Percentiles rank a stretch among this genome's conserved stretches.
These are phyloP conservation scores for Solanum corneliomulleri DNA, from an alignment of 257 asterid species.

Conservation along the genomic window DNA sequence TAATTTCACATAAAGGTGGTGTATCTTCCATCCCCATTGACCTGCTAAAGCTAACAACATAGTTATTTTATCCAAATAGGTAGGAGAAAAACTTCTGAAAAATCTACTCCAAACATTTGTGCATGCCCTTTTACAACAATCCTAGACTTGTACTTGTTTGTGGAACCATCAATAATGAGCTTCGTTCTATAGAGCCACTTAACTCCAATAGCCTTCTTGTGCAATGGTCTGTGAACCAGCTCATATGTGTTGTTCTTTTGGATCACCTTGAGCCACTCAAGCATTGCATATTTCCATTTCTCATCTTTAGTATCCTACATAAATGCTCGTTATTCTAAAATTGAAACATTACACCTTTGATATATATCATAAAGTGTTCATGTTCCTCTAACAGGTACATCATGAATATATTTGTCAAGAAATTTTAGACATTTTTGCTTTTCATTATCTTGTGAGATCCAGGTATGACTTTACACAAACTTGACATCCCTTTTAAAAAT, in stretches of 20 bases:
- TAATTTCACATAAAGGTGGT: background rate
- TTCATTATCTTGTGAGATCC: background rate
- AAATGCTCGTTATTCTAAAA: background rate
- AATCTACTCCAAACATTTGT: background rate
- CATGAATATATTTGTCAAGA: background rate
- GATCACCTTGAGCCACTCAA: background rate
- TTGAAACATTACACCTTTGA: background rate
- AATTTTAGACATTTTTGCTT: background rate
- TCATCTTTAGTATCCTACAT: background rate
- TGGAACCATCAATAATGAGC: background rate
- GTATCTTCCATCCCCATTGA: background rate
- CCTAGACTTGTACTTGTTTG: background rate
- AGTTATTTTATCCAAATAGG: background rate
- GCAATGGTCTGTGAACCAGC: background rate
- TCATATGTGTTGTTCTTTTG: background rate
- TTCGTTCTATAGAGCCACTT: background rate
- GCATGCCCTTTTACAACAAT: background rate
- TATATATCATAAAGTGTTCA: background rate
- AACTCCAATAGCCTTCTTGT: background rate
- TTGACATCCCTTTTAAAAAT: background rate
- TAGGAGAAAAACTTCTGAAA: background rate
- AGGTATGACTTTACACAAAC: background rate
- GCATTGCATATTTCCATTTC: background rate
- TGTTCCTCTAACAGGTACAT: background rate
- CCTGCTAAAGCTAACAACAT: background rate